Base-by-base conservation (phyloP, 768 basidiomycete species). In the Serendipita sp. region DNA sequence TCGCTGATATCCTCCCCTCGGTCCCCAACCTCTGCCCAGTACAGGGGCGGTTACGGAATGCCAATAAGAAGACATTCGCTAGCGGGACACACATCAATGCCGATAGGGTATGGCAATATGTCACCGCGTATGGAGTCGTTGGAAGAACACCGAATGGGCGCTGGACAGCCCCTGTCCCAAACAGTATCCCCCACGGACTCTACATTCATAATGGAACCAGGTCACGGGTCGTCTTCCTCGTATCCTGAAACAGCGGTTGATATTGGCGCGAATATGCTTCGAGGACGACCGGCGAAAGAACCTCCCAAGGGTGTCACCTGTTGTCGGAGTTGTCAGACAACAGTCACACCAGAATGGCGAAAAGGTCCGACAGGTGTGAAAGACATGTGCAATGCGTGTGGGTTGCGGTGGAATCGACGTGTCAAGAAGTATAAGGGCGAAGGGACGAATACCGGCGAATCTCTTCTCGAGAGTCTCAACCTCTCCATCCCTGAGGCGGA, bases 361-460 rank as follows among this genome's bases (percentile, higher is more conserved):
- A 93, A 93, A 74, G 91, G 91, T 18, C 89, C 89, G 63, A 89
- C 82, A 70, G 91, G 91, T 32, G 87, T 88, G 74, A 93, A 93
- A 75, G 89, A 93, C 73, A 78, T 93, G 32, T 93, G 91, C 73
- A 93, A 93, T 76, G 91, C 91, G 86, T 92, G 75, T 78, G 88
- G 81, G 38, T 16, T 51, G n/a, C 28, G 56, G 16, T 60, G 56
- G 56, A 60, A 38, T 37, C 56, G 56, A 32, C 56, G 56, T 35
- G 28, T 60, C 28, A 60, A 60, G 56, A 60, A 60, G 56, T 24
- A 24, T 10, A 60, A 60, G 34, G 37, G 37, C 37, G 56, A 60
- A 3, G 56, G 56, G 30, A 8, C 30, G 28, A 60, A 35, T 38
- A 8, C 16, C 28, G 56, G 56, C 56, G 56, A 60, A n/a, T n/a